Evolutionary conservation across 169 alveolate species (phyloP).

Genomic region (Perkinsus olseni): DNA sequence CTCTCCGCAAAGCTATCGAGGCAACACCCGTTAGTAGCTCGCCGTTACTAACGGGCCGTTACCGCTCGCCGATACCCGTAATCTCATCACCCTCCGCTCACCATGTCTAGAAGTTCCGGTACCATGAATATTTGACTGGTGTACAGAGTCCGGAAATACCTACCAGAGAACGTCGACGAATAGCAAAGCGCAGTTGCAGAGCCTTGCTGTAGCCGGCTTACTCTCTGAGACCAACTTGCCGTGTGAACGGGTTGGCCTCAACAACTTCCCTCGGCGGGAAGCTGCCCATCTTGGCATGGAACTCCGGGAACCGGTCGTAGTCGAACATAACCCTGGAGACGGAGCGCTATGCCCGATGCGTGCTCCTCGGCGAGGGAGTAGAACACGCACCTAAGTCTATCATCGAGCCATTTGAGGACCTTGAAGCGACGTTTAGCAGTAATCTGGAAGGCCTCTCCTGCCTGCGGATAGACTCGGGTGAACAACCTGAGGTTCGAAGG

Average conservation of each 20-base stretch:
- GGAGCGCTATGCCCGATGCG: background rate
- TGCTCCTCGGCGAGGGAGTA: background rate
- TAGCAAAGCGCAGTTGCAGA: background rate
- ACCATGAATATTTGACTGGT: background rate
- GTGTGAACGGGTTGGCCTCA: background rate
- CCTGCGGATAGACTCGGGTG: background rate
- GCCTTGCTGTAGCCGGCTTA: background rate
- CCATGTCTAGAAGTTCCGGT: background rate
- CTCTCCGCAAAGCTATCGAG: too few species aligned
- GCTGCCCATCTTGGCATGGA: slow-evolving; percentile 1
- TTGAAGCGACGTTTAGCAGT: background rate
- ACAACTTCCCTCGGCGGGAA: background rate
- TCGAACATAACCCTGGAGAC: background rate
- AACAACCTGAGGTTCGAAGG: too few species aligned
- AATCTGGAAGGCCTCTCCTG: background rate
- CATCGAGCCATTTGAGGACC: background rate
- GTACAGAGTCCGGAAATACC: background rate
- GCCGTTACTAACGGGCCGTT: too few species aligned
- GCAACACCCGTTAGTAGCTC: too few species aligned
- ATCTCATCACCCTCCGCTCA: background rate
- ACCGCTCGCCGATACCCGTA: too few species aligned
- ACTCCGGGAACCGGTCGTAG: background rate
- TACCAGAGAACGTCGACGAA: background rate
- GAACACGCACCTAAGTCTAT: background rate
- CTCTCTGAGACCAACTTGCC: background rate